Conservation (phyloP, 345 rosid species). For the Cochlearia excelsa region DNA sequence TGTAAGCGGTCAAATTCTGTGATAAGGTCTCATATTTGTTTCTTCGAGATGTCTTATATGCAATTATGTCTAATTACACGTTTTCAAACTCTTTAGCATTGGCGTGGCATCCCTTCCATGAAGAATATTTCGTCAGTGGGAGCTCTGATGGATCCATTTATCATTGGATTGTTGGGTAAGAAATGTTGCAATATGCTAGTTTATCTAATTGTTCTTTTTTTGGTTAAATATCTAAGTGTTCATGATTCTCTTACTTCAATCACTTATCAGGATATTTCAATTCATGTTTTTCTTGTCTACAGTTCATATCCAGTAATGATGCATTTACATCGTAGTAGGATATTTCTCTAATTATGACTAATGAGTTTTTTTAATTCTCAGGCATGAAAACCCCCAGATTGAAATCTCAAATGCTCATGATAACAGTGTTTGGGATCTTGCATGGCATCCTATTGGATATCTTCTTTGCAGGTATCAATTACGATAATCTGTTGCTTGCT, state of each 20-base stretch:
- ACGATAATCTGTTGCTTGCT: slow-evolving; percentile 5
- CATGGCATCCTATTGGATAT: slow-evolving; percentile 99
- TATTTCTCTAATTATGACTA: slow-evolving; percentile 16
- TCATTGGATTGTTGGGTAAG: slow-evolving; percentile 97
- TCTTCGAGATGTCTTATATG: slow-evolving; percentile 18
- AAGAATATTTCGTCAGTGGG: slow-evolving; percentile 97
- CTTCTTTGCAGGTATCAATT: slow-evolving; percentile 84
- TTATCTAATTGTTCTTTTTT: neutral
- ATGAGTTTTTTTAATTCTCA: slow-evolving; percentile 35
- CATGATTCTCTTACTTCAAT: slow-evolving; percentile 6
- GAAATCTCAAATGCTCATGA: slow-evolving; percentile 86
- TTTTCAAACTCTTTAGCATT: slow-evolving; percentile 41
- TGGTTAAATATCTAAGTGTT: neutral
- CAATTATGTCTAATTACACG: slow-evolving; percentile 14
- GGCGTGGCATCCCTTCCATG: slow-evolving; percentile 99
- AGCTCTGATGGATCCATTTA: slow-evolving; percentile 87
- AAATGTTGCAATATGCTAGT: slow-evolving; percentile 6
- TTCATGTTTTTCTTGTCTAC: slow-evolving; percentile 20
- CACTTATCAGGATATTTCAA: slow-evolving; percentile 3
- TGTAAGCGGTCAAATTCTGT: slow-evolving; percentile 49
- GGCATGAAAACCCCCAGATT: slow-evolving; percentile 94
- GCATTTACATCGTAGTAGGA: slow-evolving; percentile 15
- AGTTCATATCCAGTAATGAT: neutral
- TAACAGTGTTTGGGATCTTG: slow-evolving; percentile 92
- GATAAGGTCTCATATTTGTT: neutral